These are phyloP conservation scores for Margaritispora aquatica DNA, from an alignment of 495 filamentous ascomycete genomes.

Conservation along the genomic window DNA sequence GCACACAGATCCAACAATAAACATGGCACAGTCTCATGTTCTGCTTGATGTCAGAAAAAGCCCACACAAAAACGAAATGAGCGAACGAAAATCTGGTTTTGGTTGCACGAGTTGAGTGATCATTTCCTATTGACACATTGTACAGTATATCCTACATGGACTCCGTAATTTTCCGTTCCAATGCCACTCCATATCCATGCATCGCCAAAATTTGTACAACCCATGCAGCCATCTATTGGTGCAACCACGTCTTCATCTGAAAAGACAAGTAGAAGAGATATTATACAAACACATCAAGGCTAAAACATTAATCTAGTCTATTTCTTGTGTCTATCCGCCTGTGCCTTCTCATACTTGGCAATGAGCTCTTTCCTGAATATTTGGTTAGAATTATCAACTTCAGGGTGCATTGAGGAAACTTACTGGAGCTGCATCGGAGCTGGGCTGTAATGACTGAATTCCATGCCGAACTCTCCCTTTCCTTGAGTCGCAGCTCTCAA, in stretches of 20 bases:
- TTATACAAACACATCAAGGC: constrained; percentile 16
- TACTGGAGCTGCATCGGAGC: constrained; percentile 88
- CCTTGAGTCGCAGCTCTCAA: constrained; percentile 93
- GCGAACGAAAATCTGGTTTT: background rate
- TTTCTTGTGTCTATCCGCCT: constrained; percentile 26
- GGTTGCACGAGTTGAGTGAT: constrained; percentile 15
- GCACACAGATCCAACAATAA: too few species aligned
- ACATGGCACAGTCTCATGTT: too few species aligned
- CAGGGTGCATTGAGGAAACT: constrained; percentile 12
- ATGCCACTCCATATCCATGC: background rate
- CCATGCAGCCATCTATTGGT: background rate
- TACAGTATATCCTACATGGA: constrained; percentile 9
- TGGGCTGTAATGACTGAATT: constrained; percentile 91
- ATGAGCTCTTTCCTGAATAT: constrained; percentile 65
- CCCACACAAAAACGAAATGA: too few species aligned
- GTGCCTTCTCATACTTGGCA: constrained; percentile 79
- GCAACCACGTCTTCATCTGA: background rate
- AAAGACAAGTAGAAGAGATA: constrained; percentile 5
- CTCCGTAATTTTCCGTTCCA: background rate
- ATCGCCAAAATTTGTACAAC: background rate
- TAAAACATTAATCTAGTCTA: constrained; percentile 5
- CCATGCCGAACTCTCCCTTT: constrained; percentile 99
- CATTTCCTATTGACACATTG: constrained; percentile 8
- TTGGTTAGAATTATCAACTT: constrained; percentile 17
- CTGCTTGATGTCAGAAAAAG: too few species aligned